These are phyloP conservation scores for Rhododendron mucronatum DNA, from an alignment of 148 eudicot genomes.

Conservation along the genomic window DNA sequence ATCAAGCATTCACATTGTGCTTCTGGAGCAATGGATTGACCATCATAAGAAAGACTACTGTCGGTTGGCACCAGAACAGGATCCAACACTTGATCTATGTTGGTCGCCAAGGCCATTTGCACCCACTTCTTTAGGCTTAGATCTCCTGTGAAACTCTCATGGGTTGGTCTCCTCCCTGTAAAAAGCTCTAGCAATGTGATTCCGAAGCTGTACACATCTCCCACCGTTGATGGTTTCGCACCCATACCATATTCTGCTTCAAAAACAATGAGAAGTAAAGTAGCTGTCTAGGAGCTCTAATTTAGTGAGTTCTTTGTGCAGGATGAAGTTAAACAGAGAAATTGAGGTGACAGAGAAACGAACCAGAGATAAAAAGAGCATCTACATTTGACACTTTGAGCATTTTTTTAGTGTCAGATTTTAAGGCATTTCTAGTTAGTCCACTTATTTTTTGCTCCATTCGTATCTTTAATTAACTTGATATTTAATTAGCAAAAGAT, in stretches of 20 bases:
- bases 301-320: too few species aligned
- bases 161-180: constrained; percentile 44
- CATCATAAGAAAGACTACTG: background rate
- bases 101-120: constrained; percentile 20
- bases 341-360: too few species aligned
- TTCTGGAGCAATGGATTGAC: background rate
- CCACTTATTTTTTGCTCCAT: too few species aligned
- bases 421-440: too few species aligned
- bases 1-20: constrained; percentile 9
- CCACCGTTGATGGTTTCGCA: constrained; percentile 40
- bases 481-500: too few species aligned
- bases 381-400: too few species aligned
- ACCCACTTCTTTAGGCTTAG: constrained; percentile 40
- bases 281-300: background rate
- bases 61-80: constrained; percentile 14
- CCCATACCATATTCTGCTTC: constrained; percentile 49
- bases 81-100: constrained; percentile 30
- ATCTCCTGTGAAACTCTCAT: constrained; percentile 27
- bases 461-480: too few species aligned
- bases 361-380: too few species aligned
- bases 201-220: constrained; percentile 56
- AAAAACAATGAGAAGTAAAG: background rate
- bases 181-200: constrained; percentile 48
- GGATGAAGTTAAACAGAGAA: too few species aligned
- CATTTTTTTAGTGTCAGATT: too few species aligned